These are phyloP conservation scores for Mortierella sp. DNA, from an alignment of 371 early-diverging fungal genomes.

Conservation along the genomic window DNA sequence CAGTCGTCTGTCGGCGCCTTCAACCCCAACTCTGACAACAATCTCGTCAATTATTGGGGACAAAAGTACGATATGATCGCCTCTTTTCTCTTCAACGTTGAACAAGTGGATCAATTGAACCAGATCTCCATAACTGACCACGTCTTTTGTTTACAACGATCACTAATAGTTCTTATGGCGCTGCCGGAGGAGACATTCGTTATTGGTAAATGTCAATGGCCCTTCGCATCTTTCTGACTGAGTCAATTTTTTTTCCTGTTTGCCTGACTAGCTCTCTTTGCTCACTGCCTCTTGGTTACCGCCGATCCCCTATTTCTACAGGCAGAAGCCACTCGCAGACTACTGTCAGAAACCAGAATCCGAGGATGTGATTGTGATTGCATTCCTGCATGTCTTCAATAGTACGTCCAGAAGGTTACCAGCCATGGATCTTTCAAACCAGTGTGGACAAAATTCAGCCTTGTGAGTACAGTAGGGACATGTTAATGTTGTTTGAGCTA, in stretches of 20 bases:
- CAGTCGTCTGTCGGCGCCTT: slow-evolving; percentile 39
- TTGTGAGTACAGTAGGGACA: slow-evolving; percentile 54
- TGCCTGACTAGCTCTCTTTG: too few relatives aligned
- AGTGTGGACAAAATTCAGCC: slow-evolving; percentile 62
- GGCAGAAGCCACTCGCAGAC: slow-evolving; percentile 59
- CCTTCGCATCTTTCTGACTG: neutral
- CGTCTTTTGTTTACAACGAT: neutral
- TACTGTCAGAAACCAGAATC: slow-evolving; percentile 70
- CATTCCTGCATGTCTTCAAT: slow-evolving; percentile 75
- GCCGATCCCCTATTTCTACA: too few relatives aligned
- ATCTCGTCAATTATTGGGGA: slow-evolving; percentile 68
- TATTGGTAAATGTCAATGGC: slow-evolving; percentile 16
- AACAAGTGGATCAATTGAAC: neutral
- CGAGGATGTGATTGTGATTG: slow-evolving; percentile 69
- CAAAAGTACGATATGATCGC: slow-evolving; percentile 56
- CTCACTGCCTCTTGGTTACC: neutral
- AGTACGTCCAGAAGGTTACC: slow-evolving; percentile 51
- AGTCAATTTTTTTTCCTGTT: too few relatives aligned
- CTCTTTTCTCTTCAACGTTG: neutral
- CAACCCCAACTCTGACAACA: slow-evolving; percentile 57
- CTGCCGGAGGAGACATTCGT: slow-evolving; percentile 35
- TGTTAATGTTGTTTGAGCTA: neutral
- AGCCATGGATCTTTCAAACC: slow-evolving; percentile 70
- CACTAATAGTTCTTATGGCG: slow-evolving; percentile 31
- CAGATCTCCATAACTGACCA: neutral